These are phyloP conservation scores for Leishmania major DNA, from an alignment of 208 protist species.

Conservation along the genomic window DNA sequence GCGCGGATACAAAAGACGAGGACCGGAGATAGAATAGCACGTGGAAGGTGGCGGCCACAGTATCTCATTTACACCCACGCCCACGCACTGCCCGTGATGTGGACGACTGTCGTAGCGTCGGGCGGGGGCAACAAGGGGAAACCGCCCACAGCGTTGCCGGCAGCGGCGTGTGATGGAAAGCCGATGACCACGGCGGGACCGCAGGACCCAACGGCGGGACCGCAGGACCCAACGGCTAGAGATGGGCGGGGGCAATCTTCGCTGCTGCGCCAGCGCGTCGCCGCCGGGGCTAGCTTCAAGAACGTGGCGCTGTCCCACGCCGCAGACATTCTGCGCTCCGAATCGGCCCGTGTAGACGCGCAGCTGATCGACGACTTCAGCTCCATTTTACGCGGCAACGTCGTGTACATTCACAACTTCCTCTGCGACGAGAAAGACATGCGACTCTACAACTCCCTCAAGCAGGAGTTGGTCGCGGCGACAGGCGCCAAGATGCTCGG, in stretches of 20 bases:
- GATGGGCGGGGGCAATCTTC: slow-evolving; percentile 27
- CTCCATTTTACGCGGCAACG: slow-evolving; percentile 70
- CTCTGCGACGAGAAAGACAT: slow-evolving; percentile 61
- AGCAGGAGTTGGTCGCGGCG: slow-evolving; percentile 67
- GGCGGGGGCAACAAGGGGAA: not conserved
- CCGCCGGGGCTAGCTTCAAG: slow-evolving; percentile 38
- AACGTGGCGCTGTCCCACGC: slow-evolving; percentile 79
- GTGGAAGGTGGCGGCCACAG: not conserved
- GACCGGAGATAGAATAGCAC: not conserved
- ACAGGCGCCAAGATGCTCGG: slow-evolving; percentile 61
- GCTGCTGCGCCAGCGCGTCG: slow-evolving; percentile 53
- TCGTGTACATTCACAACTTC: slow-evolving; percentile 90
- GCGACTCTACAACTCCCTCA: slow-evolving; percentile 66
- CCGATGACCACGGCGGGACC: not conserved
- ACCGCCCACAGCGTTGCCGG: too few species aligned
- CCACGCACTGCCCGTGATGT: not conserved
- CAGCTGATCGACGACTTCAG: slow-evolving; percentile 77
- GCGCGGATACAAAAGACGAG: not conserved
- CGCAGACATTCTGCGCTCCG: slow-evolving; percentile 57
- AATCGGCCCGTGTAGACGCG: slow-evolving; percentile 74
- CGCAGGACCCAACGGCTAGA: not conserved
- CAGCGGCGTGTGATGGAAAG: not conserved
- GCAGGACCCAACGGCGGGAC: not conserved
- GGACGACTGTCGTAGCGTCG: not conserved
- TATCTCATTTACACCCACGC: not conserved